phyloP scores from a whole-genome alignment of 345 rosid species.

The Populus nigra region DNA sequence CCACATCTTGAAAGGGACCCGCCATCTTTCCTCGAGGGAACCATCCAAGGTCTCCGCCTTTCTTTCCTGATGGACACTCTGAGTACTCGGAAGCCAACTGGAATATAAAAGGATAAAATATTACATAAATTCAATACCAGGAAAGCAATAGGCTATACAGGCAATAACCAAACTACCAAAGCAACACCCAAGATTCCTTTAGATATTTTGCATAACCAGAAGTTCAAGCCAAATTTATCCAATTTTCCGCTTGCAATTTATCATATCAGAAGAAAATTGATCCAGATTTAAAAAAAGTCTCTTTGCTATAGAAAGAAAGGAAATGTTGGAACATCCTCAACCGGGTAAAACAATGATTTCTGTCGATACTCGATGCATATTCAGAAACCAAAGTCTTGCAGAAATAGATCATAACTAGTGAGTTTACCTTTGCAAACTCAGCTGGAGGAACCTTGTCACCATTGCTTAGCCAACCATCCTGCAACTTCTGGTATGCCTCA shows the following conservation, averaged over 20 bases:
- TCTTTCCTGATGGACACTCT: constrained; percentile 94
- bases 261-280: not conserved
- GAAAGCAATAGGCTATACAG: not conserved
- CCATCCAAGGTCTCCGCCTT: constrained; percentile 99
- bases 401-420: not conserved
- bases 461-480: constrained; percentile 89
- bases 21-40: constrained; percentile 98
- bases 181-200: not conserved
- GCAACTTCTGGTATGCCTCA: constrained; percentile 89
- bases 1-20: constrained; percentile 93
- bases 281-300: not conserved
- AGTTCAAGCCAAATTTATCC: not conserved
- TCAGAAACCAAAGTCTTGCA: not conserved
- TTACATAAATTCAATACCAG: not conserved
- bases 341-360: not conserved
- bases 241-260: not conserved
- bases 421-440: constrained; percentile 85
- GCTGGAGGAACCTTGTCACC: constrained; percentile 98
- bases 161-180: not conserved
- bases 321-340: not conserved
- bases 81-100: constrained; percentile 94
- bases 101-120: not conserved
- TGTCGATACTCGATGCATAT: not conserved
- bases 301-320: not conserved
- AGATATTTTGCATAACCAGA: not conserved